Evolutionary conservation across 805 yeast species (phyloP).

Genomic region (Yamadazyma insecticola): DNA sequence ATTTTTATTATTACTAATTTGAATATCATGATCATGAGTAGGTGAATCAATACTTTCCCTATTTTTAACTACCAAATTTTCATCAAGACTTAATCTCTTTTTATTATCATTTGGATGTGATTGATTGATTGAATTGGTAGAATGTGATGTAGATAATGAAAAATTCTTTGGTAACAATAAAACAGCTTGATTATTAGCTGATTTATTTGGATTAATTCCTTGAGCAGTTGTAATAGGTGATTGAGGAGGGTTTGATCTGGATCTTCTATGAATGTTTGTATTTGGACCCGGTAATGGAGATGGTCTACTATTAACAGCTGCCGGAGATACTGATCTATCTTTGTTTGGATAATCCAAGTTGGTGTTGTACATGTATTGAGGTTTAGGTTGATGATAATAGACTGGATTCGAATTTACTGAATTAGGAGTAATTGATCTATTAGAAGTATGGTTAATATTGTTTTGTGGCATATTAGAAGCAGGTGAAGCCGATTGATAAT

Average conservation of each 20-base stretch:
- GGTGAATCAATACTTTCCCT: constrained; percentile 8
- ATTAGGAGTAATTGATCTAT: constrained; percentile 12
- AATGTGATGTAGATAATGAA: constrained; percentile 19
- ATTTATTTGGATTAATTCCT: constrained; percentile 2
- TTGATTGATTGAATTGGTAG: constrained; percentile 5
- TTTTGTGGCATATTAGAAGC: constrained; percentile 2
- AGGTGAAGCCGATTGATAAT: constrained; percentile 10
- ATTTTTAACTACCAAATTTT: constrained; percentile 8
- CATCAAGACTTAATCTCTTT: constrained; percentile 25
- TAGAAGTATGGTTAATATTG: constrained; percentile 1
- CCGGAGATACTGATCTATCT: constrained; percentile 25
- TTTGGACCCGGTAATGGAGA: constrained; percentile 17
- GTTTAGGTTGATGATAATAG: constrained; percentile 30
- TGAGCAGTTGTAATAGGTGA: constrained; percentile 11
- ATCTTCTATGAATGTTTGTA: constrained; percentile 20
- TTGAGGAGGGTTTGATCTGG: constrained; percentile 30
- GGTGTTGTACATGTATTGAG: constrained; percentile 21
- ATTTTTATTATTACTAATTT: too few relatives aligned
- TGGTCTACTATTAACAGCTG: constrained; percentile 8
- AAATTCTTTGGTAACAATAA: constrained; percentile 47
- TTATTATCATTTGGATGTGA: constrained; percentile 8
- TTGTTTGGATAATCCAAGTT: constrained; percentile 9
- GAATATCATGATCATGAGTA: too few relatives aligned
- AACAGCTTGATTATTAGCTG: constrained; percentile 39
- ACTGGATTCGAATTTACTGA: constrained; percentile 11